Base-by-base conservation (phyloP, 176 grass and related monocot species). In the Ananas comosus region DNA sequence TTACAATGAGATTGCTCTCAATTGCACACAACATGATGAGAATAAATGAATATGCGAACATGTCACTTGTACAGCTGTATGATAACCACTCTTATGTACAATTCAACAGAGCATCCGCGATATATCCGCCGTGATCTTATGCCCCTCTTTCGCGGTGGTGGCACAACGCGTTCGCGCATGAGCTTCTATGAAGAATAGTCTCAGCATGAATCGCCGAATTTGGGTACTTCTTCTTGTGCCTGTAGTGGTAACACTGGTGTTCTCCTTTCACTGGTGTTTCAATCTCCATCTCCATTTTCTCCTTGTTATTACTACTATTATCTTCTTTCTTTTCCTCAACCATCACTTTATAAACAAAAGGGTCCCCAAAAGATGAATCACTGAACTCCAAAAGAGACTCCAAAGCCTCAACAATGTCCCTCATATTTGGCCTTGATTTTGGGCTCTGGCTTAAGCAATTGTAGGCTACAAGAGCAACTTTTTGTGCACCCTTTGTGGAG, bases 341-440 rank as follows among this genome's bases (percentile, higher is more conserved):
- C 3, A 50, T 48, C 42, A 83, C 88, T 0, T 81, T 86, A 72
- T 79, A 96, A 10, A 96, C 93, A 71, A 96, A 92, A 0, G 88
- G 77, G 0, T 0, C 33, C 33, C 89, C 86, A 64, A 79, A 70
- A 53, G 89, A 86, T 74, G 85, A 72, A 63, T 92, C 93, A 12
- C 83, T 81, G 9, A 92, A 66, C 12, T 75, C 78, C 54, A 96
- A 82, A 54, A 96, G 73, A 24, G 93, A 86, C 85, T 92, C 89
- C 51, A 96, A 80, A 49, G 73, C 76, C 21, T 87, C 81, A 0
- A 96, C 93, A 51, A 96, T 89, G 50, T 82, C 84, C 57, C 86
- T 83, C 89, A 92, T 90, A 67, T 0, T 0, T 7, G 93, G 93
- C 3, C 93, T 61, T 14, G 81, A 70, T 82, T 90, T 89, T 21